Evolutionary conservation across 2,329 filamentous ascomycete genomes (phyloP).

Genomic region (Shiraia bambusicola): DNA sequence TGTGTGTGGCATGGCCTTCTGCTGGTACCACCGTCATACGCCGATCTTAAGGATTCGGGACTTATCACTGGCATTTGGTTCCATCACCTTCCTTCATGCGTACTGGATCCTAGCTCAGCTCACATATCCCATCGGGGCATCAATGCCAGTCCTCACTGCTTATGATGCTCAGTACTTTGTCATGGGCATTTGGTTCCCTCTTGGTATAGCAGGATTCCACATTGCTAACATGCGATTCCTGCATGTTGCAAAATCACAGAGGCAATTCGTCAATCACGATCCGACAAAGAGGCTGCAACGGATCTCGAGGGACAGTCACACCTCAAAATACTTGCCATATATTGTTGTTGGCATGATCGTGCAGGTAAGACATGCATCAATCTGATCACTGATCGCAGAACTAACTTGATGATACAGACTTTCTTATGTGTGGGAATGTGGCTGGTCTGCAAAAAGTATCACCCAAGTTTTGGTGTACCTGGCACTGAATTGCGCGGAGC

Average conservation of each 20-base stretch:
- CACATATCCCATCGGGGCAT: slow-evolving; percentile 13
- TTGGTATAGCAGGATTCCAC: slow-evolving; percentile 23
- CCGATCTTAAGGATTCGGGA: slow-evolving; percentile 17
- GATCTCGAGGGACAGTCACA: slow-evolving; percentile 2
- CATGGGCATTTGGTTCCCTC: slow-evolving; percentile 22
- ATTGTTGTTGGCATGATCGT: slow-evolving; percentile 6
- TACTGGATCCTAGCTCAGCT: slow-evolving; percentile 22
- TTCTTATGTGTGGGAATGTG: slow-evolving; percentile 12
- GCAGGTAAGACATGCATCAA: not conserved
- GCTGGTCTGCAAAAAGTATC: slow-evolving; percentile 18
- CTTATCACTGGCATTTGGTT: slow-evolving; percentile 14
- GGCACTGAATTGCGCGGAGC: slow-evolving; percentile 17
- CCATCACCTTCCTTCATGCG: slow-evolving; percentile 17
- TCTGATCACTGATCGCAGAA: not conserved
- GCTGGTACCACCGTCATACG: slow-evolving; percentile 16
- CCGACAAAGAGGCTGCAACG: slow-evolving; percentile 2
- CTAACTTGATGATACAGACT: slow-evolving; percentile 3
- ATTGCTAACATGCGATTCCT: slow-evolving; percentile 19
- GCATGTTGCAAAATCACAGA: slow-evolving; percentile 17
- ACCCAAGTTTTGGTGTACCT: slow-evolving; percentile 15
- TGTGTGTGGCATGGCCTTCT: slow-evolving; percentile 16
- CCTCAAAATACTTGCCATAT: slow-evolving; percentile 4
- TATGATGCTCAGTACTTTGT: slow-evolving; percentile 19
- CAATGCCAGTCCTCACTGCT: slow-evolving; percentile 15
- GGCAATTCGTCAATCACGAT: slow-evolving; percentile 6